These are phyloP conservation scores for Boletus subcaerulescens DNA, from an alignment of 768 basidiomycete species.

Conservation along the genomic window DNA sequence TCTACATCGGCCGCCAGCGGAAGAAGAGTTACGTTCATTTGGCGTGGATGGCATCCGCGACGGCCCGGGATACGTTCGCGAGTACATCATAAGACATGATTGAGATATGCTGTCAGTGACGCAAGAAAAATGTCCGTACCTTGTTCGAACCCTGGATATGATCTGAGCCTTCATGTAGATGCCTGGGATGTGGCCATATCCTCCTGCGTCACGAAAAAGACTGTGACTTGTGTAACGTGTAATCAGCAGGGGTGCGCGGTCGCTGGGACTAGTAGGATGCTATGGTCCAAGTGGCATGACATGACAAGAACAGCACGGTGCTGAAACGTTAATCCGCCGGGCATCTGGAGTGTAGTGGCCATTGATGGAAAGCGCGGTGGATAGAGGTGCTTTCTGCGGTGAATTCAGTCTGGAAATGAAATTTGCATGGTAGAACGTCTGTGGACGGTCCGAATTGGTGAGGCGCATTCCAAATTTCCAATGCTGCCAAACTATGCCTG, in stretches of 20 bases:
- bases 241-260: constrained; percentile 47
- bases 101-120: too few species aligned
- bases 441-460: too few species aligned
- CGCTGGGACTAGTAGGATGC: constrained; percentile 51
- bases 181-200: constrained; percentile 52
- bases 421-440: too few species aligned
- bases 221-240: constrained; percentile 46
- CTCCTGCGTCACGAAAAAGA: constrained; percentile 49
- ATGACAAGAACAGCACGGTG: constrained; percentile 55
- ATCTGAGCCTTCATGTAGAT: constrained; percentile 64
- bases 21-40: constrained; percentile 36
- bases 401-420: too few species aligned
- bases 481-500: too few species aligned
- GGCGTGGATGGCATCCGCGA: constrained; percentile 57
- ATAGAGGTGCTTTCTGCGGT: too few species aligned
- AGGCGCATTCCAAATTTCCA: too few species aligned
- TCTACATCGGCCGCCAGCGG: too few species aligned
- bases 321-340: constrained; percentile 37
- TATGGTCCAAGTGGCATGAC: constrained; percentile 37
- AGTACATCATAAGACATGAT: not conserved
- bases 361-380: not conserved
- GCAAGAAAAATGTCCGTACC: constrained; percentile 18
- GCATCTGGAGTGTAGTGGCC: not conserved
- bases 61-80: constrained; percentile 19
- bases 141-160: constrained; percentile 45